A percentile compares a stretch with the other conserved stretches of the same genome.
These are phyloP conservation scores for Rhizopogon roseolus DNA, from an alignment of 768 basidiomycete genomes.

Conservation along the genomic window DNA sequence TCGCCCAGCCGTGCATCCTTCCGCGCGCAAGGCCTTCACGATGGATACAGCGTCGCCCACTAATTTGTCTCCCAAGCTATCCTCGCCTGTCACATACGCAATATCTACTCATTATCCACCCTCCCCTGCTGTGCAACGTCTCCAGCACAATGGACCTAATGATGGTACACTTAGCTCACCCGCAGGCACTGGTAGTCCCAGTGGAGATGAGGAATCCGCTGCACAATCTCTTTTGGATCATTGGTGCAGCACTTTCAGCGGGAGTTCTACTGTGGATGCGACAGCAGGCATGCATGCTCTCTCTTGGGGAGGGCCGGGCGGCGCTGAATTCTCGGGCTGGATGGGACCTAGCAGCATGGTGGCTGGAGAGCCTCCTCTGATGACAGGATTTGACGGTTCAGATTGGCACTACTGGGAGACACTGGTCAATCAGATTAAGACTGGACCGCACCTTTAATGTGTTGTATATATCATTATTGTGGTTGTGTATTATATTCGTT, in stretches of 20 bases:
- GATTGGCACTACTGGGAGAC: conserved; percentile 84
- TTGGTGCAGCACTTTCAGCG: conserved; percentile 80
- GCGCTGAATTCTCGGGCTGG: conserved; percentile 58
- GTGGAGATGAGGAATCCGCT: conserved; percentile 66
- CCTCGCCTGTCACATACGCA: conserved; percentile 14
- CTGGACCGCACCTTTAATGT: conserved; percentile 26
- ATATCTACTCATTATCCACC: conserved; percentile 23
- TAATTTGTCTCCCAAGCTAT: conserved; percentile 14
- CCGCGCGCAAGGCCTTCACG: conserved; percentile 15
- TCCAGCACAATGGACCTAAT: conserved; percentile 42
- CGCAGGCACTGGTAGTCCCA: conserved; percentile 64
- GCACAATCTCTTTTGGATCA: conserved; percentile 80
- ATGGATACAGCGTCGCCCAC: conserved; percentile 13
- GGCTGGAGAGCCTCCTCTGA: conserved; percentile 38
- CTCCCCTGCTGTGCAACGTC: conserved; percentile 54
- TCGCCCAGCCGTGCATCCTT: conserved; percentile 6
- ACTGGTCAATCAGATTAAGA: conserved; percentile 53
- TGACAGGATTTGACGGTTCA: conserved; percentile 52
- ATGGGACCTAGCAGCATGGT: conserved; percentile 37
- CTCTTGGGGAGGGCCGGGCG: conserved; percentile 58
- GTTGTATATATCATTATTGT: neutral
- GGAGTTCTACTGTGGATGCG: conserved; percentile 47
- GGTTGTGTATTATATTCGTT: conserved; percentile 4
- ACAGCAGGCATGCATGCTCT: conserved; percentile 40
- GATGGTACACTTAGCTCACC: conserved; percentile 53